These are phyloP conservation scores for Lignosus rhinocerotis DNA, from an alignment of 1,284 basidiomycete genomes.

Conservation along the genomic window DNA sequence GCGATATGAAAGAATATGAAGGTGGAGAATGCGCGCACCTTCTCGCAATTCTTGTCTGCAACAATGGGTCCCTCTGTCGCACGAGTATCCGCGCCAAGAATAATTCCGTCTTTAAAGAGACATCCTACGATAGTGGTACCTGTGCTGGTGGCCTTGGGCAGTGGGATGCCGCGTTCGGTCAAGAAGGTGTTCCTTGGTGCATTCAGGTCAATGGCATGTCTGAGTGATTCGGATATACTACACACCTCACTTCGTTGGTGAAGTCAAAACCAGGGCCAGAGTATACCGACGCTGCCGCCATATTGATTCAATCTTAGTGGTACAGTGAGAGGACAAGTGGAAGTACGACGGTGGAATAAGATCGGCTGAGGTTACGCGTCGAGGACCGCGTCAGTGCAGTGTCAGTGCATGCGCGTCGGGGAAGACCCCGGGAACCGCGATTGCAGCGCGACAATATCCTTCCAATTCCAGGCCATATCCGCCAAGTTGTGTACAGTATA, in stretches of 20 bases:
- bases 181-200: constrained; percentile 77
- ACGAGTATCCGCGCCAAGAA: constrained; percentile 96
- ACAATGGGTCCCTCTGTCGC: constrained; percentile 96
- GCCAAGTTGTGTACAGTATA: not conserved
- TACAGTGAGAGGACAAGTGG: not conserved
- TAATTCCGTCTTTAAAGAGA: constrained; percentile 90
- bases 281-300: constrained; percentile 34
- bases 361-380: constrained; percentile 24
- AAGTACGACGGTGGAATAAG: constrained; percentile 11
- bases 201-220: not conserved
- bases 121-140: constrained; percentile 99
- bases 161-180: constrained; percentile 62
- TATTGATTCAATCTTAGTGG: constrained; percentile 11
- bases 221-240: not conserved
- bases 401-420: constrained; percentile 23
- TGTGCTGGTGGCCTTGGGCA: constrained; percentile 88
- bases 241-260: constrained; percentile 37
- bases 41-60: constrained; percentile 99
- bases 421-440: constrained; percentile 15
- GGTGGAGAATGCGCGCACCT: constrained; percentile 53
- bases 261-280: constrained; percentile 38
- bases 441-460: not conserved
- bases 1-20: not conserved
- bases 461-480: no score
- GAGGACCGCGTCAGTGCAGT: constrained; percentile 20